Base-by-base conservation (phyloP, 352 stramenopile genomes). In the Hyaloperonospora arabidopsidis region DNA sequence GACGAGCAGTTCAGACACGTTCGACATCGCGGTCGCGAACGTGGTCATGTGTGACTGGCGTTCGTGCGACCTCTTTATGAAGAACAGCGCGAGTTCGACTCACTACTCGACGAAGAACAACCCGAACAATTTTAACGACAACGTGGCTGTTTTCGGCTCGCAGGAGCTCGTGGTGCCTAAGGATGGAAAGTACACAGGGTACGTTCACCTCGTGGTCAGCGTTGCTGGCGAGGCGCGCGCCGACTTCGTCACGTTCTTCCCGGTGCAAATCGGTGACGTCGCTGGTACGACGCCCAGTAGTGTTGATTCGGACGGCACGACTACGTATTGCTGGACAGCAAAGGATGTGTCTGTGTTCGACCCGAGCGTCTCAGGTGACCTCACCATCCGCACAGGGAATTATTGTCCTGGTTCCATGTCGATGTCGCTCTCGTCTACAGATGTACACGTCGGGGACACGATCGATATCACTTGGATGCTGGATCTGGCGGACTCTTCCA, bases 191-290 rank as follows among this genome's bases (percentile, higher is more conserved):
- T 91, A 89, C 68, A 82, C 80, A 41, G 80, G 80, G 54, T 87
- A 82, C 45, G 80, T 72, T 34, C 78, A 87, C 54, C 54, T 89
- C 29, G 73, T 84, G 29, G 54, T 89, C 39, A 86, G 79, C 58
- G 71, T 89, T 14, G 72, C 61, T 1, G 78, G 68, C 45, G 79
- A 87, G 49, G 79, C 72, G 46, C 74, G 80, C 11, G 74, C 75
- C 34, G 78, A 91, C 56, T 91, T 89, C 29, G 70, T 86, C 2
- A 87, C 78, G 11, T 91, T 84, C 53, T 91, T 91, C 58, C 76
- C 79, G 5, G 74, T 87, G 21, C 80, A 89, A 43, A 72, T 91
- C 36, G 78, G 80, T 18, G 74, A 83, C 2, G 64, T 79, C 18
- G 72, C 77, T 41, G 78, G 78, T 29, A 79, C 68, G 3, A 67